A percentile compares a stretch with the other conserved stretches of the same genome.
These are phyloP conservation scores for Leishmania lainsoni DNA, from an alignment of 208 protist species.

Conservation along the genomic window DNA sequence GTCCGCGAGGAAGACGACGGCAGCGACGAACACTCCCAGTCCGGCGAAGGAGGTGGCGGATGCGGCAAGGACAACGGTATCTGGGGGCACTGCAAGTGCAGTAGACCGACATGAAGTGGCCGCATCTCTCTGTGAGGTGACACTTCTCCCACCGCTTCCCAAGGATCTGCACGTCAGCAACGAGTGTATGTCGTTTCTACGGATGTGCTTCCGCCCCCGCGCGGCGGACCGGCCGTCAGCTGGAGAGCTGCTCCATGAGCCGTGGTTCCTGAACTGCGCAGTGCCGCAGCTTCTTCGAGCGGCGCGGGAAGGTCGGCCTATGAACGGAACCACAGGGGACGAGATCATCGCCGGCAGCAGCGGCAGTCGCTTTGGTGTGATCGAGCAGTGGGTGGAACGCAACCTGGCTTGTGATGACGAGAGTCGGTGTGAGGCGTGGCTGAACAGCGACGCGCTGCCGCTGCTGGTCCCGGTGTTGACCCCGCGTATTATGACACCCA, in stretches of 20 bases:
- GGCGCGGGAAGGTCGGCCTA: constrained; percentile 14
- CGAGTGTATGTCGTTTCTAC: constrained; percentile 56
- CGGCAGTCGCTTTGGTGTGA: constrained; percentile 27
- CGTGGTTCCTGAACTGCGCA: constrained; percentile 57
- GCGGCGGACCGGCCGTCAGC: constrained; percentile 52
- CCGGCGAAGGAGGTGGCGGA: constrained; percentile 31
- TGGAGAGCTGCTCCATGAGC: constrained; percentile 40
- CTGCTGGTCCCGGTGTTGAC: constrained; percentile 61
- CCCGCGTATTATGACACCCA: constrained; percentile 54
- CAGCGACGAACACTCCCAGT: background rate
- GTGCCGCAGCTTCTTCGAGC: constrained; percentile 32
- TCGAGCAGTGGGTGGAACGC: constrained; percentile 62
- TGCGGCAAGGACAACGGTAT: constrained; percentile 4
- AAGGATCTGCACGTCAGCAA: constrained; percentile 20
- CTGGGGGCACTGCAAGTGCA: background rate
- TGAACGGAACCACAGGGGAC: background rate
- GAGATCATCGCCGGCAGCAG: background rate
- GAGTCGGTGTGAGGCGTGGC: constrained; percentile 60
- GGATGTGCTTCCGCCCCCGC: constrained; percentile 57
- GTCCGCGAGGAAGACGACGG: background rate
- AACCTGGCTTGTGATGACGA: constrained; percentile 45
- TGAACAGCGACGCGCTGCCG: constrained; percentile 50
- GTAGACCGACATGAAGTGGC: background rate
- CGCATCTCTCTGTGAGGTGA: background rate
- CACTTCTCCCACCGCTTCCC: constrained; percentile 44